Base-by-base conservation (phyloP, 2,329 filamentous ascomycete genomes). In the Nemania sp. region DNA sequence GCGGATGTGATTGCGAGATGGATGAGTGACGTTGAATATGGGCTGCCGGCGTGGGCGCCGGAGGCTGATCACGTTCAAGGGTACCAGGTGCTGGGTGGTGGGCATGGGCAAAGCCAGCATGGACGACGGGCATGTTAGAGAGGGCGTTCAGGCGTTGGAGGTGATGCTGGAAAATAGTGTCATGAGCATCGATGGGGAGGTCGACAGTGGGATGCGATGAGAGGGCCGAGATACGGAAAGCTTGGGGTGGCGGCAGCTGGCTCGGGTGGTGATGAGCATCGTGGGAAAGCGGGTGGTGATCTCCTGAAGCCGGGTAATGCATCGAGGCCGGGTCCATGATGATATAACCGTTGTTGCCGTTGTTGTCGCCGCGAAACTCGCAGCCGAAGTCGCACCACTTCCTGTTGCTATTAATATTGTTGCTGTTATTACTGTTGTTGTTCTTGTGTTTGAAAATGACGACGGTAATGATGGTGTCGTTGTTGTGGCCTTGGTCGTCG, bases 111-210 rank as follows among this genome's bases (percentile, higher is more conserved):
- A 67, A 71, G 50, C 68, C 65, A 47, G 60, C 49, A 55, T 74
- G 75, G 50, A 72, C 73, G 54, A 68, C 67, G 58, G 77, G 72
- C 42, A 72, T 65, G 56, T 71, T 71, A 17, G 70, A 55, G 37
- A 74, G 69, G 62, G 72, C 66, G 56, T 76, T 75, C 37, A 76
- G 66, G 37, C 71, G 73, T 20, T 71, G 71, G 34, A 78, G 71
- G 46, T 71, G 70, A 35, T 68, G 68, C 59, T 69, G 67, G 55
- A 69, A 70, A 63, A 79, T 77, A 35, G 73, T 60, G 57, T 77
- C 72, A 59, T 73, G 70, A 49, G 75, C 69, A 58, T 79, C 76
- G 59, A 81, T 74, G 52, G 77, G 74, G 25, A 81, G 72, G 54
- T 77, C 69, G 67, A 78, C 65, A 68, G 70, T 68, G 62, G 72